Conservation (phyloP, 306 rosid species). For the Trifolium pratense region DNA sequence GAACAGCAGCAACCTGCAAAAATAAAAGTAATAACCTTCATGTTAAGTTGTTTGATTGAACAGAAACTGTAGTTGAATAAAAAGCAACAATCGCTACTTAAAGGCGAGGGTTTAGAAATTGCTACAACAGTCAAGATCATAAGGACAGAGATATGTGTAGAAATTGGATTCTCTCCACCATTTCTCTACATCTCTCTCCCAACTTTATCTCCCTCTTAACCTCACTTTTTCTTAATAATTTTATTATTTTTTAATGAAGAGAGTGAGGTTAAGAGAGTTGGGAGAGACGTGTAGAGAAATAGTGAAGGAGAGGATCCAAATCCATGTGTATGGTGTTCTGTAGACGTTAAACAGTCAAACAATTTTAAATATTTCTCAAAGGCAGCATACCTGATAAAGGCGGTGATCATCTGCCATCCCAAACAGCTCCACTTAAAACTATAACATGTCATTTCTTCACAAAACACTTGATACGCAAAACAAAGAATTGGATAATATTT, state of each 20-base stretch:
- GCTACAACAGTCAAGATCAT: slow-evolving; percentile 16
- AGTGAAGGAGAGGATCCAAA: too few species aligned
- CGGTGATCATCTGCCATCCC: slow-evolving; percentile 35
- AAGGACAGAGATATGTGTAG: background rate
- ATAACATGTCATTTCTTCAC: slow-evolving; percentile 43
- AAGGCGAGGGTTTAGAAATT: background rate
- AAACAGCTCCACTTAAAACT: slow-evolving; percentile 39
- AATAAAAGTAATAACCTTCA: slow-evolving; percentile 21
- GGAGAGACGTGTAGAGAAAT: too few species aligned
- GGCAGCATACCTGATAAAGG: slow-evolving; percentile 49
- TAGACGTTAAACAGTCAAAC: slow-evolving; percentile 29
- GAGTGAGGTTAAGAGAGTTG: too few species aligned
- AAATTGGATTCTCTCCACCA: too few species aligned
- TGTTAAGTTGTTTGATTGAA: slow-evolving; percentile 18
- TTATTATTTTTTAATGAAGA: too few species aligned
- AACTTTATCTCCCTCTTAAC: too few species aligned
- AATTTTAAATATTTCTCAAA: slow-evolving; percentile 24
- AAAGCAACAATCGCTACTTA: slow-evolving; percentile 7
- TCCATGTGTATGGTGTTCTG: slow-evolving; percentile 9
- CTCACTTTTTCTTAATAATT: too few species aligned
- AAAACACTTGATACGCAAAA: slow-evolving; percentile 25
- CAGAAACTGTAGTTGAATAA: background rate
- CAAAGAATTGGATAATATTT: slow-evolving; percentile 29
- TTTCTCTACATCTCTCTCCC: too few species aligned
- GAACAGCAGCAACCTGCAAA: slow-evolving; percentile 52